Conservation (phyloP, 2,329 filamentous ascomycete genomes). For the Samsoniella hepiali region DNA sequence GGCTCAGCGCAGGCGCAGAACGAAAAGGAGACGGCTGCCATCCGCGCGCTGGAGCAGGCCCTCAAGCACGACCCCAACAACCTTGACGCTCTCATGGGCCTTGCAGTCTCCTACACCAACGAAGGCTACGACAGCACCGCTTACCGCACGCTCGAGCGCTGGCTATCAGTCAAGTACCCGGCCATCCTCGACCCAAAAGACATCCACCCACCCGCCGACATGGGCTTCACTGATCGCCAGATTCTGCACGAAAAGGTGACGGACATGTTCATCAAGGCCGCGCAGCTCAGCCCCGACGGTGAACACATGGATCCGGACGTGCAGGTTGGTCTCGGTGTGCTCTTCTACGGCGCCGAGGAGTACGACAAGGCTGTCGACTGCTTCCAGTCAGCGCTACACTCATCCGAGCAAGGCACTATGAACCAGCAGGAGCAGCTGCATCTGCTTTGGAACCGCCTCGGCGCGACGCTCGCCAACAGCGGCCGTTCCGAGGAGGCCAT, state of each 20-base stretch:
- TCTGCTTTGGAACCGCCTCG: constrained; percentile 94
- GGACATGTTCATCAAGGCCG: constrained; percentile 84
- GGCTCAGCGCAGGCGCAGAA: constrained; percentile 95
- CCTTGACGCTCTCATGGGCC: constrained; percentile 84
- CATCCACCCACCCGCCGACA: constrained; percentile 71
- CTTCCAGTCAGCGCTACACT: constrained; percentile 87
- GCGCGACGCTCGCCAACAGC: constrained; percentile 91
- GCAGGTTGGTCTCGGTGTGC: constrained; percentile 91
- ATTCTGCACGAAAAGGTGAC: constrained; percentile 88
- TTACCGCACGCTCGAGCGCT: constrained; percentile 92
- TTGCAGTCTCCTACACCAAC: constrained; percentile 97
- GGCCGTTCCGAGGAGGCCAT: constrained; percentile 95
- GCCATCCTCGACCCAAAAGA: constrained; percentile 70
- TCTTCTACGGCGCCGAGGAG: constrained; percentile 97
- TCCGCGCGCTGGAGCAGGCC: constrained; percentile 87
- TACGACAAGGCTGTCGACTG: constrained; percentile 99
- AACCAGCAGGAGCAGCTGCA: constrained; percentile 87
- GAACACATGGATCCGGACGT: constrained; percentile 98
- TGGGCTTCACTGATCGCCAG: constrained; percentile 92
- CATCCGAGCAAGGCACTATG: constrained; percentile 75
- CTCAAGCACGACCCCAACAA: constrained; percentile 85
- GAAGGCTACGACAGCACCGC: constrained; percentile 97
- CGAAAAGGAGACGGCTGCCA: constrained; percentile 95
- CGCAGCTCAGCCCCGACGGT: constrained; percentile 85
- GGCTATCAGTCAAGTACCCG: constrained; percentile 95